Conservation (phyloP, 2,329 filamentous ascomycete genomes). For the Cladophialophora bantiana region DNA sequence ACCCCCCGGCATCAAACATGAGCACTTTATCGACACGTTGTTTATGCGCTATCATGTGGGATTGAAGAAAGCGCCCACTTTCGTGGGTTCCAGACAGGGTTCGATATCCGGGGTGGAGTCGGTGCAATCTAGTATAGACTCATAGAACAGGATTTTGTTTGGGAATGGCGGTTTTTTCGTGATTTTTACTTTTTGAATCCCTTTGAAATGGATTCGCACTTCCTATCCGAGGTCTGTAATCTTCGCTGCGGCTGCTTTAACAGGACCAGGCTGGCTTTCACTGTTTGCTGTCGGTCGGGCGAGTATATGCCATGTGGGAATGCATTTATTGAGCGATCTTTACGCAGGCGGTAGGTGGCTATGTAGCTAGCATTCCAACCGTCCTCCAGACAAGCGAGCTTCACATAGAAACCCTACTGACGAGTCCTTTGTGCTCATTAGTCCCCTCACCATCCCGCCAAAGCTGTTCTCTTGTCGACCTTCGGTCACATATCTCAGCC, state of each 20-base stretch:
- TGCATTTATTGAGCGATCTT: background rate
- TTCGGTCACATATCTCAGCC: background rate
- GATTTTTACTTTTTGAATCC: background rate
- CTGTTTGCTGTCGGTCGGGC: background rate
- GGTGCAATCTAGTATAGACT: constrained; percentile 6
- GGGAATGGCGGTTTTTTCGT: background rate
- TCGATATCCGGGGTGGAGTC: constrained; percentile 6
- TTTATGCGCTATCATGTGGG: constrained; percentile 75
- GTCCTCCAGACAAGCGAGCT: background rate
- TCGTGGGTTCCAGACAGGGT: constrained; percentile 9
- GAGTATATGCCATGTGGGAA: background rate
- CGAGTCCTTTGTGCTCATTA: background rate
- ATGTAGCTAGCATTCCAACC: background rate
- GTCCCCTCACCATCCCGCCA: background rate
- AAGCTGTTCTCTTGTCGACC: background rate
- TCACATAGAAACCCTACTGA: background rate
- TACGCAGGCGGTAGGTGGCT: no score
- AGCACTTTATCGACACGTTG: constrained; percentile 84
- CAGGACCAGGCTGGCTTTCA: background rate
- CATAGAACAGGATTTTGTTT: background rate
- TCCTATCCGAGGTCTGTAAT: background rate
- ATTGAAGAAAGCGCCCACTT: constrained; percentile 47
- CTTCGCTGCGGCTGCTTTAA: background rate
- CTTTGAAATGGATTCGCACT: background rate
- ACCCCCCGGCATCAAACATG: constrained; percentile 85